phyloP scores from a whole-genome alignment of 2,329 filamentous ascomycete genomes.

The Aspergillus aculeatinus region DNA sequence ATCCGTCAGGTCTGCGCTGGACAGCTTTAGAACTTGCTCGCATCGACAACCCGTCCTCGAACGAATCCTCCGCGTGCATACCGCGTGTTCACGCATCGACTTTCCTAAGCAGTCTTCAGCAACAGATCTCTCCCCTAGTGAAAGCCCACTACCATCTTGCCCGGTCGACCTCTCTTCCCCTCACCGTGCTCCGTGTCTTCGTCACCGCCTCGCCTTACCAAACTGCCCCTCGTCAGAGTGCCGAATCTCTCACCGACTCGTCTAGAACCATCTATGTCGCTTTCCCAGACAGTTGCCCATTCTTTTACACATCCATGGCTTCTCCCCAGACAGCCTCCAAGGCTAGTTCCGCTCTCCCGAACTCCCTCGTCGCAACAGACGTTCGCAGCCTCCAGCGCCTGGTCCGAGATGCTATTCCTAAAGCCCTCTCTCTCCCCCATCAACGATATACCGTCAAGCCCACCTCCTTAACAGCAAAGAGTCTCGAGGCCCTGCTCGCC shows the following conservation, averaged over 20 bases:
- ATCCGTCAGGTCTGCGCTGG: constrained; percentile 53
- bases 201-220: constrained; percentile 80
- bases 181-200: constrained; percentile 75
- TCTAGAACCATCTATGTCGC: constrained; percentile 75
- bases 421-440: constrained; percentile 73
- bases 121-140: constrained; percentile 71
- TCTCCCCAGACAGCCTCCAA: constrained; percentile 37
- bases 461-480: constrained; percentile 69
- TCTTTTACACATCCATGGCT: constrained; percentile 64
- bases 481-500: constrained; percentile 67
- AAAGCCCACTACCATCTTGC: constrained; percentile 83
- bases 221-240: constrained; percentile 40
- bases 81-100: constrained; percentile 78
- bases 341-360: constrained; percentile 17
- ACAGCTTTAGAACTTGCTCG: constrained; percentile 51
- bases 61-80: constrained; percentile 41
- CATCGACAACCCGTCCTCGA: constrained; percentile 24
- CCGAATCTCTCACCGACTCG: constrained; percentile 53
- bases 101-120: constrained; percentile 74
- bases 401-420: constrained; percentile 76
- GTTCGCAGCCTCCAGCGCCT: constrained; percentile 66
- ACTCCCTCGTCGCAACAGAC: constrained; percentile 44
- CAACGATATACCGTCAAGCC: constrained; percentile 68
- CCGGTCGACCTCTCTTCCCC: constrained; percentile 61
- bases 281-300: constrained; percentile 77